Percentiles rank a stretch among this genome's conserved stretches.
Conservation (phyloP, 164 flowering plant genomes). For the Houttuynia cordata region DNA sequence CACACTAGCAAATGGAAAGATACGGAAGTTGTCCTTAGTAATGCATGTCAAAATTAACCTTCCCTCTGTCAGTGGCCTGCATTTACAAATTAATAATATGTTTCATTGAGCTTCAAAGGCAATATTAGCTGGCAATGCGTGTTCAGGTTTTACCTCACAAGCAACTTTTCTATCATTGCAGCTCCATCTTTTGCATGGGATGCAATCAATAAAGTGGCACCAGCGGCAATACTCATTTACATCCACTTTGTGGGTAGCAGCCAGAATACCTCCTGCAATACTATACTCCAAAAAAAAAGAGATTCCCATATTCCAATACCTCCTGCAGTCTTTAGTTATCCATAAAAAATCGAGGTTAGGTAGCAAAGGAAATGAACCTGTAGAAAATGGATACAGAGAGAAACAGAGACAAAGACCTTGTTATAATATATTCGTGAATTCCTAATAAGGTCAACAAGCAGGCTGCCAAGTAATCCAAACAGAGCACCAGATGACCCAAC, state of each 20-base stretch:
- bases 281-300: conserved; percentile 21
- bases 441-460: conserved; percentile 44
- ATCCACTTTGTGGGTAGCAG: conserved; percentile 33
- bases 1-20: conserved; percentile 41
- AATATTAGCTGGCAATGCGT: background rate
- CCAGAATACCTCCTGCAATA: conserved; percentile 38
- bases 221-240: conserved; percentile 46
- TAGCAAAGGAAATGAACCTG: background rate
- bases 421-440: conserved; percentile 52
- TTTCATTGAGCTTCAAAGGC: background rate
- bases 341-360: background rate
- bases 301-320: conserved; percentile 41
- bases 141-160: conserved; percentile 45
- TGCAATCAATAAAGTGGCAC: conserved; percentile 58
- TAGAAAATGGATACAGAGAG: background rate
- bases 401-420: conserved; percentile 41
- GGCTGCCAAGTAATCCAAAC: conserved; percentile 77
- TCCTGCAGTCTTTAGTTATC: conserved; percentile 40
- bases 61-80: conserved; percentile 46
- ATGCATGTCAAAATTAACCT: conserved; percentile 53
- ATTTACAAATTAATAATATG: conserved; percentile 1
- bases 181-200: conserved; percentile 61
- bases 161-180: conserved; percentile 33
- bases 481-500: conserved; percentile 64
- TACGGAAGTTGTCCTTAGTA: conserved; percentile 33